These are phyloP conservation scores for Tetradesmus lagerheimii DNA, from an alignment of 139 green algal genomes.

Conservation along the genomic window DNA sequence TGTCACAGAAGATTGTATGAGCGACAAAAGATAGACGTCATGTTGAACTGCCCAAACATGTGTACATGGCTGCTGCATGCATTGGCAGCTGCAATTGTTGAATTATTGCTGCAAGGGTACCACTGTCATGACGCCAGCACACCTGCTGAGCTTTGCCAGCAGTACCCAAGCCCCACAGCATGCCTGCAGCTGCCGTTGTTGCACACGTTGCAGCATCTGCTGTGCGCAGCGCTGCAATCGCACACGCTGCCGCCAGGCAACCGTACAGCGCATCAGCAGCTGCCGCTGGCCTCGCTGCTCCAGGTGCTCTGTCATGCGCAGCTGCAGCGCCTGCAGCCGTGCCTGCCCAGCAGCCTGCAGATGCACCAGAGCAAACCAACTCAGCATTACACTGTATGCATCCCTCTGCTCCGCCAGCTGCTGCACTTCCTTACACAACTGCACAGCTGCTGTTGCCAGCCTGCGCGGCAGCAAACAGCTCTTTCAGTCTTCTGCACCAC, in stretches of 20 bases:
- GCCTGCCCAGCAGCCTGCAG: background rate
- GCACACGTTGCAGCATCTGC: background rate
- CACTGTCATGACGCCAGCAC: background rate
- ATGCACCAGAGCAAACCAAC: background rate
- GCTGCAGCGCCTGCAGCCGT: conserved; percentile 17
- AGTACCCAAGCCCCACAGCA: background rate
- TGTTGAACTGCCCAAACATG: too few relatives aligned
- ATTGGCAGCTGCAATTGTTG: too few relatives aligned
- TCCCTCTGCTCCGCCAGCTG: background rate
- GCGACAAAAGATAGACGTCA: too few relatives aligned
- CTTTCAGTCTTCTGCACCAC: too few relatives aligned
- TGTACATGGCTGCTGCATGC: too few relatives aligned
- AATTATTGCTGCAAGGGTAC: background rate
- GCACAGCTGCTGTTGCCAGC: too few relatives aligned
- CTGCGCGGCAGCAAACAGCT: too few relatives aligned
- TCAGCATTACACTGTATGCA: background rate
- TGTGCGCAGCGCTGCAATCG: background rate
- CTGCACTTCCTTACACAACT: too few relatives aligned
- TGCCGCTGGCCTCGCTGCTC: background rate
- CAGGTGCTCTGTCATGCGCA: background rate
- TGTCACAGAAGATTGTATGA: background rate
- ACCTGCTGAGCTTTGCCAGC: background rate
- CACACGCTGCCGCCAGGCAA: background rate
- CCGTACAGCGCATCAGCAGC: background rate
- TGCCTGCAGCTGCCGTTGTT: background rate